Evolutionary conservation across 345 rosid species (phyloP).

Genomic region (Sisymbrium altissimum): DNA sequence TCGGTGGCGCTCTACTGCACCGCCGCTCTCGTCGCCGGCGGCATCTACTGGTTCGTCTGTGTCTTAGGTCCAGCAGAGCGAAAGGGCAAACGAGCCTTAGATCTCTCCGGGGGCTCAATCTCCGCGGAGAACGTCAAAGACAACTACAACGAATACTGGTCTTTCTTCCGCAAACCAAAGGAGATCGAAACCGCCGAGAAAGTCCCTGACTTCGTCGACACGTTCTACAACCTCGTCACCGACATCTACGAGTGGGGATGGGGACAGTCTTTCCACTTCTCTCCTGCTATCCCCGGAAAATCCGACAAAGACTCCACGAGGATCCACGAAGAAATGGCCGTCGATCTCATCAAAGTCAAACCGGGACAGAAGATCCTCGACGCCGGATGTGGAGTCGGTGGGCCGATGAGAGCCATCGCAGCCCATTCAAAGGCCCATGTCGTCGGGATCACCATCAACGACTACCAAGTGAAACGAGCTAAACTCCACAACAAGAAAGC

Average conservation of each 20-base stretch:
- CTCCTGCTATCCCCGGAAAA: constrained; percentile 71
- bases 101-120: constrained; percentile 94
- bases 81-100: constrained; percentile 65
- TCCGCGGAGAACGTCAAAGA: constrained; percentile 75
- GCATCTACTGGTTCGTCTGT: constrained; percentile 86
- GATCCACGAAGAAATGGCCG: constrained; percentile 86
- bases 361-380: constrained; percentile 65
- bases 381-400: constrained; percentile 96
- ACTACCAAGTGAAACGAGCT: constrained; percentile 90
- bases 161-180: constrained; percentile 81
- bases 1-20: constrained; percentile 60
- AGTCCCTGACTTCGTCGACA: constrained; percentile 90
- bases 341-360: constrained; percentile 62
- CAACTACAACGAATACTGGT: constrained; percentile 81
- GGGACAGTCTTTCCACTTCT: constrained; percentile 98
- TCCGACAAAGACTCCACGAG: constrained; percentile 87
- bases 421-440: constrained; percentile 81
- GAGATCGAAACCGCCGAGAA: constrained; percentile 78
- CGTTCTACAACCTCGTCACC: constrained; percentile 87
- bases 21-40: constrained; percentile 63
- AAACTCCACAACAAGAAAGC: constrained; percentile 85
- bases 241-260: constrained; percentile 99
- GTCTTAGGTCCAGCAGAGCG: constrained; percentile 84
- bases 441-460: constrained; percentile 92
- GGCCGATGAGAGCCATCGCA: constrained; percentile 99